Base-by-base conservation (phyloP, 2,329 filamentous ascomycete species). In the Aspergillus candidus region DNA sequence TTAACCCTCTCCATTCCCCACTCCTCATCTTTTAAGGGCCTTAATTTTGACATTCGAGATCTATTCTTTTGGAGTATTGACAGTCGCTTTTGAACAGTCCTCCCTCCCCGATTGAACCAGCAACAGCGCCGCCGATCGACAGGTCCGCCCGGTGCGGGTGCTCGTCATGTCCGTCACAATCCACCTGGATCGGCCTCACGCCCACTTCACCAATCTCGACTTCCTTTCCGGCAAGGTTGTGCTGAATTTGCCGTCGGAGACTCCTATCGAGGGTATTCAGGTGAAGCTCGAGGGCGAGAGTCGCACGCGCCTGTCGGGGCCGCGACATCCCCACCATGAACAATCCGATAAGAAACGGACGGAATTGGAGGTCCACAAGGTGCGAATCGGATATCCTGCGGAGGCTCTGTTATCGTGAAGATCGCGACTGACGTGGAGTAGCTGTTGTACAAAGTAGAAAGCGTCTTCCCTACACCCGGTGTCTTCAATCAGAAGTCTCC, bases 281-380 rank as follows among this genome's bases (percentile, higher is more conserved):
- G 72, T 74, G 38, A 75, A 75, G 53, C 55, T 75, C 22, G 72
- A 75, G 49, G 72, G 70, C 15, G 72, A 74, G 51, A 74, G 71
- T 54, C 66, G 65, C 31, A 72, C 71, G 17, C 60, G 71, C 33
- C 61, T 75, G 12, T 61, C 64, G 2, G 67, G 64, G 12, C 64
- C 61, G 49, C 67, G 60, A 43, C 49, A 70, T 47, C 65, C 63
- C 2, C 58, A 67, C 43, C 55, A 67, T 65, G 69, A 68, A 31
- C 54, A 67, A 32, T 64, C 67, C 15, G 69, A 73, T n/a, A 72
- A 71, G 59, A 70, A 66, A 55, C 66, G 68, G 44, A 68, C 69
- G n/a, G 70, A 73, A 55, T 53, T 70, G 40, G 72, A 75, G 54
- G 62, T 72, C 14, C 72, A 75, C 50, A 74, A 74, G 65, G 72